A percentile compares a stretch with the other conserved stretches of the same genome.
These are phyloP conservation scores for Psidium friedrichsthalianum DNA, from an alignment of 345 rosid genomes.

Conservation along the genomic window DNA sequence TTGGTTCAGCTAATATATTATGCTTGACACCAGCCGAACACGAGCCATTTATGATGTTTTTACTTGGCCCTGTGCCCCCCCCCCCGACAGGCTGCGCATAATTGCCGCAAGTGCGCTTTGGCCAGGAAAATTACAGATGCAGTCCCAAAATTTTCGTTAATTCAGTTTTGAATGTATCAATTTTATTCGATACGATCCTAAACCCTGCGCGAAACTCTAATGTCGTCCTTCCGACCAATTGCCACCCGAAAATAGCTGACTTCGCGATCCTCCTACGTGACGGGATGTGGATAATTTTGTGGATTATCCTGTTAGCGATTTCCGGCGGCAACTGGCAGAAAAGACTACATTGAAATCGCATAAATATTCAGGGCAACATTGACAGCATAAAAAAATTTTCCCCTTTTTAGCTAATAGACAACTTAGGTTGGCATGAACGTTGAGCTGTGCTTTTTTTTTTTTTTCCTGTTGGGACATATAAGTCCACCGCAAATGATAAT, in stretches of 20 bases:
- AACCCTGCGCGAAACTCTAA: background rate
- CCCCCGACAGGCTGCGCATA: background rate
- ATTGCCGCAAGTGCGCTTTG: background rate
- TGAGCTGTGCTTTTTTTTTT: background rate
- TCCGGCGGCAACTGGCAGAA: accelerated
- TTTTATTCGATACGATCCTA: too few relatives aligned
- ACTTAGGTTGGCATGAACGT: background rate
- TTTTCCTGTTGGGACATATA: too few relatives aligned
- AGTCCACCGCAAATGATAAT: background rate
- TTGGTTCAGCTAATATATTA: too few relatives aligned
- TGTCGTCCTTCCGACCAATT: background rate
- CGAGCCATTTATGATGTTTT: background rate
- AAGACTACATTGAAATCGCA: background rate
- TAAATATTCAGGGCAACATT: background rate
- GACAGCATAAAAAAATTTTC: too few relatives aligned
- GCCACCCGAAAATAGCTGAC: accelerated
- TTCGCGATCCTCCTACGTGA: accelerated
- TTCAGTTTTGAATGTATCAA: too few relatives aligned
- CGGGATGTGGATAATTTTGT: background rate
- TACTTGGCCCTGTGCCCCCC: background rate
- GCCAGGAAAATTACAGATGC: background rate
- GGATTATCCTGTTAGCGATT: background rate
- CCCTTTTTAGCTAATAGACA: background rate
- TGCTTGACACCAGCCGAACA: background rate
- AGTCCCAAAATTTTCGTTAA: too few relatives aligned